Evolutionary conservation across 352 stramenopile genomes (phyloP), one percentile per base, ranked within the genome.

Genomic region (Phytophthora fragariaefolia): DNA sequence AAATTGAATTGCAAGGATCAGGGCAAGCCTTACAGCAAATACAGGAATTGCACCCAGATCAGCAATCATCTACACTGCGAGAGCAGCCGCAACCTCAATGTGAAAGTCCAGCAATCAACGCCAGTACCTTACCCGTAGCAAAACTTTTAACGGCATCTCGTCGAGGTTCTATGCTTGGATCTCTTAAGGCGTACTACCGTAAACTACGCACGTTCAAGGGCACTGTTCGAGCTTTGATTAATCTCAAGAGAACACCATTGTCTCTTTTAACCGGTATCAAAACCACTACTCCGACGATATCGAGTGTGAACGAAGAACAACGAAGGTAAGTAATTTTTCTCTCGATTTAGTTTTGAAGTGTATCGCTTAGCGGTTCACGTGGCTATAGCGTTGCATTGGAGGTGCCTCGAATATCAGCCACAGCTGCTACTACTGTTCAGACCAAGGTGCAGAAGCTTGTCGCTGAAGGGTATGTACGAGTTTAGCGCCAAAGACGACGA

Each of bases 131-230:
- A 15, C 4, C 28, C n/a, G 40, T 45, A 5, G 30, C 67, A 36
- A 56, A 36, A 50, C 13, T 32, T 43, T 40, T 24, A 46, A 53
- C 43, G 20, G 4, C 27, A 47, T 12, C 45, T 48, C 50, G 26
- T 6, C 67, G 54, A n/a, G 80, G 60, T 22, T 89, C 79, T 32
- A 72, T 90, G 53, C 55, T 88, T 22, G 63, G 55, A 26, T 92
- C 84, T 15, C 64, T 92, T 4, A 91, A 90, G 58, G 69, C 75
- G 3, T 82, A 91, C 50, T 92, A 88, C 48, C 74, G 79, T 20
- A 91, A 92, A 15, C 60, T 92, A 18, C 77, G 79, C 4, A 88
- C 82, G 9, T 89, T 92, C 45, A 90, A 90, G 38, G 80, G 82
- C 20, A 91, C 80, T 5, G 71, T 91, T 17, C 87, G 81, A 60